Percentiles rank a stretch among this genome's conserved stretches.
Conservation (phyloP, 2,329 filamentous ascomycete species). For the Colletotrichum sp. region DNA sequence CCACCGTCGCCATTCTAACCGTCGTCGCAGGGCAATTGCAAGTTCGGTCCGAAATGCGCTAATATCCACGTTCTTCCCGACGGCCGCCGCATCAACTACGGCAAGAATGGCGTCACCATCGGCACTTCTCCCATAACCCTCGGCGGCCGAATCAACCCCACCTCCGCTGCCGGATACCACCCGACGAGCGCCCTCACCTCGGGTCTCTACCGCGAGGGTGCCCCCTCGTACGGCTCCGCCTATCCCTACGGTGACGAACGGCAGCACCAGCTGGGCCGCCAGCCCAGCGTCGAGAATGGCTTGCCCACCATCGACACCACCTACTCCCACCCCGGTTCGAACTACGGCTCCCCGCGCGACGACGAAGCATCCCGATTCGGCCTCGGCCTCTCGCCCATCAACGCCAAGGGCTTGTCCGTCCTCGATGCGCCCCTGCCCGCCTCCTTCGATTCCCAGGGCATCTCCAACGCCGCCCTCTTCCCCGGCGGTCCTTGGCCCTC, state of each 20-base stretch:
- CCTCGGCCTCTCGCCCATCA: slow-evolving; percentile 79
- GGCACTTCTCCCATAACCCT: slow-evolving; percentile 63
- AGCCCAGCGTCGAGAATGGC: slow-evolving; percentile 59
- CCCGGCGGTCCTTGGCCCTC: slow-evolving; percentile 82
- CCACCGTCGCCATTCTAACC: not conserved
- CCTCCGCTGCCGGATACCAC: slow-evolving; percentile 53
- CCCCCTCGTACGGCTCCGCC: slow-evolving; percentile 40
- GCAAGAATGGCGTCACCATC: slow-evolving; percentile 71
- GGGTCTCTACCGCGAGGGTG: slow-evolving; percentile 50
- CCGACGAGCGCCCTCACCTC: slow-evolving; percentile 74
- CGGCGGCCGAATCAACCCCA: slow-evolving; percentile 72
- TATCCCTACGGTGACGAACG: slow-evolving; percentile 46
- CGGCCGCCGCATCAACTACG: slow-evolving; percentile 87
- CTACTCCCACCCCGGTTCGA: slow-evolving; percentile 59
- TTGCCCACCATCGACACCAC: slow-evolving; percentile 65
- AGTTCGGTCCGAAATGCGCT: slow-evolving; percentile 97
- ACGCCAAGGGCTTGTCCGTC: slow-evolving; percentile 78
- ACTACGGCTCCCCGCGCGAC: slow-evolving; percentile 85
- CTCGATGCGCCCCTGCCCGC: slow-evolving; percentile 91
- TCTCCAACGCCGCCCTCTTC: slow-evolving; percentile 88
- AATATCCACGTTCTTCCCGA: slow-evolving; percentile 95
- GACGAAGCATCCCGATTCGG: slow-evolving; percentile 63
- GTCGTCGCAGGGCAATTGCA: slow-evolving; percentile 84
- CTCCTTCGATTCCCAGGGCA: slow-evolving; percentile 95
- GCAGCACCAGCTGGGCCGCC: slow-evolving; percentile 49